Percentiles rank a stretch among this genome's conserved stretches.
phyloP scores from a whole-genome alignment of 176 grass and related monocot species.

The barley (Hordeum vulgare) region MorexV3_pseudomolecules_assembly NC_058520.1:507080962-507081461 shows the following conservation, averaged over 20 bases:
- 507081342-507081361: background rate
- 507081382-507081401: background rate
- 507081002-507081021: slow-evolving; percentile 56
- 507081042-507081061: slow-evolving; percentile 59
- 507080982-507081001: slow-evolving; percentile 87
- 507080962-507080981: slow-evolving; percentile 1
- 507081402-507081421: background rate
- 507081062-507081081: slow-evolving; percentile 47
- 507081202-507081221: background rate
- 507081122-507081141: background rate
- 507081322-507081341: background rate
- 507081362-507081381: slow-evolving; percentile 26
- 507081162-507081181: background rate
- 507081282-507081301: background rate
- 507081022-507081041: slow-evolving; percentile 49
- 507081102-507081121: background rate
- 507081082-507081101: slow-evolving; percentile 23
- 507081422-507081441: slow-evolving; percentile 9
- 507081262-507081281: background rate
- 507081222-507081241: background rate
- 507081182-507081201: background rate
- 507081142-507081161: background rate
- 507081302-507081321: background rate
- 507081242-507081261: background rate
- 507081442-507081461: background rate